Conservation (phyloP, 169 alveolate genomes). For the Cryptosporidium canis region DNA sequence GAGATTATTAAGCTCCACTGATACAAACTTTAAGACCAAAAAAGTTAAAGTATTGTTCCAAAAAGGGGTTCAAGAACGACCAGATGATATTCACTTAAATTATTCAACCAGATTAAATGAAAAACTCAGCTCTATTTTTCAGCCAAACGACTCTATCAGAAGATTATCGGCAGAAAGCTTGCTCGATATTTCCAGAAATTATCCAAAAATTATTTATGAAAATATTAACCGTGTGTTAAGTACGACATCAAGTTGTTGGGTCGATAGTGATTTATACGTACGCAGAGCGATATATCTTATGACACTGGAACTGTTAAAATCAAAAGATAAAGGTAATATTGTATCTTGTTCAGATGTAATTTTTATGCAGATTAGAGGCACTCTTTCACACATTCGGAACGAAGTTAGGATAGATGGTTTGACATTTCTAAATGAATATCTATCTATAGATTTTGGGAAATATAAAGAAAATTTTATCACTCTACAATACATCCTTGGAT, state of each 20-base stretch:
- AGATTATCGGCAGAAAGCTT: slow-evolving; percentile 39
- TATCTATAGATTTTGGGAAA: slow-evolving; percentile 38
- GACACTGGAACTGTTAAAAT: slow-evolving; percentile 5
- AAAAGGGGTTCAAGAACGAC: neutral
- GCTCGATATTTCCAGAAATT: slow-evolving; percentile 9
- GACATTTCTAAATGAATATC: slow-evolving; percentile 16
- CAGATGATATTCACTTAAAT: neutral
- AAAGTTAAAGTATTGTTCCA: slow-evolving; percentile 28
- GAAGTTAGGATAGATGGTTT: slow-evolving; percentile 64
- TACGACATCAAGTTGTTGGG: slow-evolving; percentile 54
- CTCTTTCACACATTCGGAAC: slow-evolving; percentile 45
- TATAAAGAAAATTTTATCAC: slow-evolving; percentile 22
- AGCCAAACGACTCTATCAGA: slow-evolving; percentile 32
- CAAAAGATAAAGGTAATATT: neutral
- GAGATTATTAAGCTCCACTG: neutral
- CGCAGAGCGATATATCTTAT: neutral
- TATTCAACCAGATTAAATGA: slow-evolving; percentile 17
- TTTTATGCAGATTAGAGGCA: slow-evolving; percentile 38
- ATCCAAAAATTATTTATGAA: slow-evolving; percentile 58
- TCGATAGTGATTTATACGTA: slow-evolving; percentile 21
- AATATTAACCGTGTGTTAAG: slow-evolving; percentile 47
- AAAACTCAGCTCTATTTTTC: slow-evolving; percentile 30
- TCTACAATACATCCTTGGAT: slow-evolving; percentile 29
- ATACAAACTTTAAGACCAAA: slow-evolving; percentile 11
- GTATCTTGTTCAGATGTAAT: slow-evolving; percentile 16